Percentiles rank a stretch among this genome's conserved stretches.
Evolutionary conservation across 2,329 filamentous ascomycete genomes (phyloP).

Genomic region (Raffaelea ambrosiae): DNA sequence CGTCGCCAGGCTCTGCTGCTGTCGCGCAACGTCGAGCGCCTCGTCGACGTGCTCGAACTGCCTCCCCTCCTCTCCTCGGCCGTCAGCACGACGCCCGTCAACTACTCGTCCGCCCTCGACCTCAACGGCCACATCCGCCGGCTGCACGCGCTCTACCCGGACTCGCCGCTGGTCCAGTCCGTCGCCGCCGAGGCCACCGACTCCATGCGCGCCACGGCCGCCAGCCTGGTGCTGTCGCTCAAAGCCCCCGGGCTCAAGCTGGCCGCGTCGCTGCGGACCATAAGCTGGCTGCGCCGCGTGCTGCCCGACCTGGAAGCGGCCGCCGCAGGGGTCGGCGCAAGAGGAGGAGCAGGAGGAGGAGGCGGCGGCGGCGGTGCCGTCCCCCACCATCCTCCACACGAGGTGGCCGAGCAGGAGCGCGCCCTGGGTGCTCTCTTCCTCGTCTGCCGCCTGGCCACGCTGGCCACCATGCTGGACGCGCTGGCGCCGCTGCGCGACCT

Average conservation of each 20-base stretch:
- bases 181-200: constrained; percentile 72
- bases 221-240: constrained; percentile 70
- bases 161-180: constrained; percentile 64
- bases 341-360: no score
- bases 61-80: constrained; percentile 78
- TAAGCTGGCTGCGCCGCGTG: constrained; percentile 83
- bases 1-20: constrained; percentile 75
- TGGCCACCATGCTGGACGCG: constrained; percentile 72
- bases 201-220: constrained; percentile 81
- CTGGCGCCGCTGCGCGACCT: constrained; percentile 78
- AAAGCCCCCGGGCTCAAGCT: constrained; percentile 75
- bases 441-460: constrained; percentile 72
- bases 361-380: constrained; percentile 14
- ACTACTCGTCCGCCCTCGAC: constrained; percentile 84
- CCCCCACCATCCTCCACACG: background rate
- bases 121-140: constrained; percentile 89
- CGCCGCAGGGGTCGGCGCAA: background rate
- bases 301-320: constrained; percentile 63
- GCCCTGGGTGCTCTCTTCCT: constrained; percentile 77
- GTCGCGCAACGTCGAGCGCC: constrained; percentile 76
- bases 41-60: constrained; percentile 85
- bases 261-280: constrained; percentile 79
- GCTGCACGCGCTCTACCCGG: constrained; percentile 72
- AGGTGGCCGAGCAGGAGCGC: constrained; percentile 41
- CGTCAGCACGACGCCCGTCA: constrained; percentile 56